Evolutionary conservation across 139 green algal species (phyloP), one percentile per base, ranked within the genome.

Genomic region (Chlorella sp.): DNA sequence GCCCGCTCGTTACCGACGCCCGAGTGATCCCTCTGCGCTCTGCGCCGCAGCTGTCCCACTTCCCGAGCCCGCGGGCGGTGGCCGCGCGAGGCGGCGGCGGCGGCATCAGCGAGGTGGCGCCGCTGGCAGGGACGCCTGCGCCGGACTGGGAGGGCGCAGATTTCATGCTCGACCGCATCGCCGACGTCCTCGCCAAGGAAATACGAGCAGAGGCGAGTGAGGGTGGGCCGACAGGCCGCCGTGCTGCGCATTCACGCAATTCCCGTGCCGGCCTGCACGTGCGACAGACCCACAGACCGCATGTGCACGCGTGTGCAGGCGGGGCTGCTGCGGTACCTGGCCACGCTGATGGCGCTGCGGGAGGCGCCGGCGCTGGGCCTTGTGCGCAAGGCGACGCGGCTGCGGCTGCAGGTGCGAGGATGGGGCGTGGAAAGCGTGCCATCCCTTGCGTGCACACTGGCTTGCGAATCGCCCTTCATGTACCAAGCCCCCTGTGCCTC

Each of bases 291-390:
- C n/a, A n/a, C n/a, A n/a, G n/a, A n/a, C n/a, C n/a, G n/a, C n/a
- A n/a, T n/a, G n/a, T n/a, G n/a, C n/a, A n/a, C n/a, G n/a, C n/a
- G n/a, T n/a, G n/a, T n/a, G n/a, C n/a, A n/a, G n/a, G 71, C 38
- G 42, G 87, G 73, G 17, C 66, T 87, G 62, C 69, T 91, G 66
- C 61, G 70, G 56, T 92, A 87, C 81, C 71, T 91, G 35, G 6
- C 41, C 0, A 65, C 71, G 9, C 61, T 92, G 41, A 53, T 58
- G 33, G 80, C 78, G 0, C 76, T 93, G 40, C 46, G 73, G 29
- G 70, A 78, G 17, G 67, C 67, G 0, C 64, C 56, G 8, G 83
- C 82, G n/a, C 67, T 90, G 42, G 36, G 58, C 0, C 55, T 62
- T 0, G 42, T 90, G 7, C 69, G 77, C 27, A 79, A 67, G 0